Base-by-base conservation (phyloP, 495 filamentous ascomycete species). In the Parathielavia hyrcaniae region DNA sequence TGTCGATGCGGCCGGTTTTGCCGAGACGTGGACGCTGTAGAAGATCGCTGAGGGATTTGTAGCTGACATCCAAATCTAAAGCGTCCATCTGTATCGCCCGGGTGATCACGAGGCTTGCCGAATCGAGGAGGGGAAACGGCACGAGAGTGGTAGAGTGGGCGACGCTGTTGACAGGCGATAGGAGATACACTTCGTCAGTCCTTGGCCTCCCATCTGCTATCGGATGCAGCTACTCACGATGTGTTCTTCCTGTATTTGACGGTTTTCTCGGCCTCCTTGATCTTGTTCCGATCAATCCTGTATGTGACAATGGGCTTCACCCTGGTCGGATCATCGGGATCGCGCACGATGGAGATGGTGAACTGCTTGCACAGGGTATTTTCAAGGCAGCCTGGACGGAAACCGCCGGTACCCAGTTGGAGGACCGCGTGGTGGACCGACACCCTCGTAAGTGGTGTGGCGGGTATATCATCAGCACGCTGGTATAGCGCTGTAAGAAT, bases 71-170 rank as follows among this genome's bases (percentile, higher is more conserved):
- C 17, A 60, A 54, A 30, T 55, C 57, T 16, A 60, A 54, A 12
- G 52, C 51, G 38, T 43, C 58, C n/a, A 55, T 50, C 38, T 60
- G 13, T 40, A 60, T 38, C 34, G 34, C 51, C 50, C 23, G 23
- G 58, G 52, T 32, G 19, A 55, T 34, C 22, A 55, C 50, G 23
- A 60, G 58, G 50, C 52, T 54, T 49, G 44, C 36, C 32, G 20
- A 49, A 55, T 46, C 22, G 32, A 60, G 52, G 51, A 60, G 30
- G 43, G 51, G 58, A 47, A 41, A 60, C 11, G 38, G 58, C 34
- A 60, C 34, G 40, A 60, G 51, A 50, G 51, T 36, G n/a, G 50
- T 47, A 55, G 58, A 60, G 52, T 54, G 41, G 44, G 34, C 52
- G 43, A 60, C 36, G 23, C 51, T 60, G 17, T 54, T 54, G 30